Evolutionary conservation across 164 flowering plant species (phyloP), one percentile per base, ranked within the genome.

Genomic region (Aristolochia fimbriata): DNA sequence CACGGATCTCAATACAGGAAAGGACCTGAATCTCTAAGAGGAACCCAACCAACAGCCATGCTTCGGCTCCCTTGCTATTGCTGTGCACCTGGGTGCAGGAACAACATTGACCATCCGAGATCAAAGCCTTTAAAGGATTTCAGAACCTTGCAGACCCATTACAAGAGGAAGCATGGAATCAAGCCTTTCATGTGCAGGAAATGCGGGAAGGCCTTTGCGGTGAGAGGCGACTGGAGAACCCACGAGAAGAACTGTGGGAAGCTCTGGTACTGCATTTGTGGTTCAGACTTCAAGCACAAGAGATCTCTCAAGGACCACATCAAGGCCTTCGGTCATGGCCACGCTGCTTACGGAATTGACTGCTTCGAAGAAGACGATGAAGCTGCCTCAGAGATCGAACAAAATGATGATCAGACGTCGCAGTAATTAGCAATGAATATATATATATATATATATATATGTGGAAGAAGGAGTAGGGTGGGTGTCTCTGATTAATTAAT

Each of bases 181-280:
- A 88, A 88, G 72, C 90, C 96, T 5, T 88, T 88, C 71, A 82
- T 80, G 85, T 88, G 88, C 51, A 64, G 96, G 59, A 88, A 88
- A 69, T 88, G 96, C 24, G 88, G 96, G 13, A 88, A 88, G 69
- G 84, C 90, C 0, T 88, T 88, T 53, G 96, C 96, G 0, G 96
- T 88, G 46, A 74, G 90, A 48, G 95, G 95, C 12, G 95, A 87
- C 56, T 87, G 95, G 95, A 76, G 95, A 62, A 87, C 95, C 30
- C 95, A 88, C 68, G 96, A 88, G 82, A 88, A 88, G 83, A 88
- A 88, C 62, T 88, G 96, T 77, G 96, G 96, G 57, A 88, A 88
- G 76, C 88, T 85, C 17, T 88, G 96, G 96, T 82, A 82, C 31
- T 88, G 96, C 81, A 77, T 78, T 41, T 88, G 96, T 70, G 96